A percentile compares a stretch with the other conserved stretches of the same genome.
Conservation (phyloP, 768 basidiomycete genomes). For the Macrolepiota fuliginosa region DNA sequence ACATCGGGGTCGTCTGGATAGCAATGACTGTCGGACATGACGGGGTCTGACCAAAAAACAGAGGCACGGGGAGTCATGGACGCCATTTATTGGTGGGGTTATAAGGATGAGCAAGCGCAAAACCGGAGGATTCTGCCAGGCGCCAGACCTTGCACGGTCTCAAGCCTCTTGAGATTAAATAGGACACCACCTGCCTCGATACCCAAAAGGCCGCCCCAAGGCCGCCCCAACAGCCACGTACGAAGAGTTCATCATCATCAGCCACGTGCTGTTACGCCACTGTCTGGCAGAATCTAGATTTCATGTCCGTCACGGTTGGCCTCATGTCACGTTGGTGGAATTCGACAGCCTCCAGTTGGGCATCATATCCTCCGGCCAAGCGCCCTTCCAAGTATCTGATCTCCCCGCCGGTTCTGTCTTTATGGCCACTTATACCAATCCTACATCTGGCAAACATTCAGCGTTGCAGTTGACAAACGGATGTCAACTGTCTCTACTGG, state of each 20-base stretch:
- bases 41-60: slow-evolving; percentile 11
- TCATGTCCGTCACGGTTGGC: slow-evolving; percentile 41
- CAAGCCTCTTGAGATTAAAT: slow-evolving; percentile 52
- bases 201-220: slow-evolving; percentile 55
- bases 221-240: slow-evolving; percentile 45
- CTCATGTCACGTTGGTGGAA: slow-evolving; percentile 76
- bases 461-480: slow-evolving; percentile 68
- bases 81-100: slow-evolving; percentile 9
- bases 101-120: slow-evolving; percentile 23
- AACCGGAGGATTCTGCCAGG: slow-evolving; percentile 60
- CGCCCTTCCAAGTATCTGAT: slow-evolving; percentile 48
- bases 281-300: slow-evolving; percentile 53
- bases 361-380: slow-evolving; percentile 50
- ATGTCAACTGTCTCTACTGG: too few relatives aligned
- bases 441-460: slow-evolving; percentile 45
- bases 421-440: slow-evolving; percentile 54
- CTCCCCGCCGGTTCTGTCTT: slow-evolving; percentile 70
- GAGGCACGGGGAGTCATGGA: slow-evolving; percentile 15
- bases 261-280: slow-evolving; percentile 46
- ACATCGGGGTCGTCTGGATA: too few relatives aligned
- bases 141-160: slow-evolving; percentile 47
- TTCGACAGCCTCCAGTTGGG: slow-evolving; percentile 56
- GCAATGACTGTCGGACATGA: too few relatives aligned
- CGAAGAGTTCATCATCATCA: too few relatives aligned
- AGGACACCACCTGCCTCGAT: too few relatives aligned